Evolutionary conservation across 2,329 filamentous ascomycete genomes (phyloP).

Genomic region (Microdochium bolleyi): DNA sequence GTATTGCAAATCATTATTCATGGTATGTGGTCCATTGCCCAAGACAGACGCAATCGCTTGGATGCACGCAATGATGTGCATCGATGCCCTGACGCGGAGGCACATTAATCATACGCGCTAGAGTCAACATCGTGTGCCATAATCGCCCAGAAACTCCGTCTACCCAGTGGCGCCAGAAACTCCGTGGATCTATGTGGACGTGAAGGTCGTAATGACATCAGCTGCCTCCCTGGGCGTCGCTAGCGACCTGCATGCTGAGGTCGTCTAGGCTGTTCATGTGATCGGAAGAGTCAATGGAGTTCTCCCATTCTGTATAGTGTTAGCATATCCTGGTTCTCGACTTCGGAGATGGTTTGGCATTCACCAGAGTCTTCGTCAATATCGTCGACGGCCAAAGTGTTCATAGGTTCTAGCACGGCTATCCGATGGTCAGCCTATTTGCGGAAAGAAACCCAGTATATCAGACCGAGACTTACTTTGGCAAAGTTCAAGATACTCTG

Average conservation of each 20-base stretch:
- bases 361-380: conserved; percentile 52
- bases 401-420: conserved; percentile 41
- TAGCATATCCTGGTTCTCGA: neutral
- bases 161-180: neutral
- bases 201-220: conserved; percentile 3
- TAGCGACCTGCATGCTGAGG: conserved; percentile 31
- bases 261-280: conserved; percentile 42
- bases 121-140: neutral
- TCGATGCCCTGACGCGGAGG: neutral
- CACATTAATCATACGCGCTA: neutral
- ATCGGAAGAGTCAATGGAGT: conserved; percentile 46
- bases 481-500: conserved; percentile 23
- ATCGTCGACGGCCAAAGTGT: conserved; percentile 46
- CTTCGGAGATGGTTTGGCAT: conserved; percentile 23
- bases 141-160: neutral
- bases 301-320: conserved; percentile 41
- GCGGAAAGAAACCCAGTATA: neutral
- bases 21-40: neutral
- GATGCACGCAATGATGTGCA: too few relatives aligned
- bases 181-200: neutral
- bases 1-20: too few relatives aligned
- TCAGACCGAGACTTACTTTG: conserved; percentile 22
- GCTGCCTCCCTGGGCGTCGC: conserved; percentile 28
- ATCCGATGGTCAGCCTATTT: conserved; percentile 7
- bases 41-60: neutral